phyloP scores from a whole-genome alignment of 2,329 filamentous ascomycete species.

The Claviceps sp. region DNA sequence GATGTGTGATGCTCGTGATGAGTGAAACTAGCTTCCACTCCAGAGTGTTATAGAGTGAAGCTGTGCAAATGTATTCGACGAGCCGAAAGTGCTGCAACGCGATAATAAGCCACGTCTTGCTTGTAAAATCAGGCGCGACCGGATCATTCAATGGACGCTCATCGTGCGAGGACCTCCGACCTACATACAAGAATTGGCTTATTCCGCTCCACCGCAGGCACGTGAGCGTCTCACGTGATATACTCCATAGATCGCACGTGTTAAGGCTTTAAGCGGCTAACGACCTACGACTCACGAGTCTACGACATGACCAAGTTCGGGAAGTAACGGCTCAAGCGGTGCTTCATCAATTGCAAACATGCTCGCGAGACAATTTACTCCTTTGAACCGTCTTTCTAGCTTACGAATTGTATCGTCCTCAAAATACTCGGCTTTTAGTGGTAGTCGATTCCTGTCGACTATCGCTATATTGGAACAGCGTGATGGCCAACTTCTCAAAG shows the following conservation, averaged over 20 bases:
- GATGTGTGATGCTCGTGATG: background rate
- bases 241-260: background rate
- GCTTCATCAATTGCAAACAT: conserved; percentile 10
- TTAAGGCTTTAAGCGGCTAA: background rate
- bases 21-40: background rate
- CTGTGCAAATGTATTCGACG: background rate
- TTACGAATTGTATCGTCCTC: background rate
- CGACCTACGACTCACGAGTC: background rate
- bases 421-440: background rate
- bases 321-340: background rate
- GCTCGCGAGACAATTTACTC: conserved; percentile 15
- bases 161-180: background rate
- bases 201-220: background rate
- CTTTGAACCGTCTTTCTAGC: conserved; percentile 2
- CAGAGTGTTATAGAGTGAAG: background rate
- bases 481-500: conserved; percentile 71
- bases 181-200: background rate
- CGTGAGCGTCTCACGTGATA: conserved; percentile 3
- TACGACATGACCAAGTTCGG: background rate
- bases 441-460: conserved; percentile 48
- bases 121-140: conserved; percentile 26
- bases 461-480: conserved; percentile 87
- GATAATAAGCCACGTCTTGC: conserved; percentile 20
- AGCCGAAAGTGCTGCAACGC: conserved; percentile 4
- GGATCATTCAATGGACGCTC: too few species aligned